Evolutionary conservation across 2,329 filamentous ascomycete species (phyloP).

Genomic region (Ascochyta koolunga): DNA sequence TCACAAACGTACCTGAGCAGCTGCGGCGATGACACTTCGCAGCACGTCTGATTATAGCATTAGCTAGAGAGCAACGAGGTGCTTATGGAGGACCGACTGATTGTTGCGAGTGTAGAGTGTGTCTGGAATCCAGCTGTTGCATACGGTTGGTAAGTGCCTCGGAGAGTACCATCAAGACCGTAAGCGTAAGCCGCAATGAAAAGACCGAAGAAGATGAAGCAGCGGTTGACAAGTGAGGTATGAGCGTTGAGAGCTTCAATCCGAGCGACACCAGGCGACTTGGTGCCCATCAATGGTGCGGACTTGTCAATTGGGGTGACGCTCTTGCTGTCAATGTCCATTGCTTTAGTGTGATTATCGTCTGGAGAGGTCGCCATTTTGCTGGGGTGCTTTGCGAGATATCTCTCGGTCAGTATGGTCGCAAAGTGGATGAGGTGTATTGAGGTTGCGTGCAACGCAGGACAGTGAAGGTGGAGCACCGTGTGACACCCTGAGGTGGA

Average conservation of each 20-base stretch:
- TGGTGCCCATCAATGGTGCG: constrained; percentile 27
- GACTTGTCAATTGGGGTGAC: constrained; percentile 4
- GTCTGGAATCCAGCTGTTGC: constrained; percentile 59
- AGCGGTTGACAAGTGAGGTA: constrained; percentile 59
- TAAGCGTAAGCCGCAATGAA: constrained; percentile 70
- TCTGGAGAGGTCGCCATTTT: not conserved
- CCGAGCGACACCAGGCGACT: constrained; percentile 61
- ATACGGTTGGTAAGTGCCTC: constrained; percentile 56
- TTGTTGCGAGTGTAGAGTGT: constrained; percentile 64
- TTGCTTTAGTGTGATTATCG: constrained; percentile 4
- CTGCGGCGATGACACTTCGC: constrained; percentile 64
- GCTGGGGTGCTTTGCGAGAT: not conserved
- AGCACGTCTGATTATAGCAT: constrained; percentile 48
- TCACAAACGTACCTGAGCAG: constrained; percentile 48
- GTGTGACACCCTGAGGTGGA: constrained; percentile 5
- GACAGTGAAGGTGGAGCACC: not conserved
- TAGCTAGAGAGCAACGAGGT: not conserved
- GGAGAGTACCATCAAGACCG: constrained; percentile 59
- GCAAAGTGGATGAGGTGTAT: not conserved
- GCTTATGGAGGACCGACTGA: constrained; percentile 47
- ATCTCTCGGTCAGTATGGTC: not conserved
- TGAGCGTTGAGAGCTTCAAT: constrained; percentile 63
- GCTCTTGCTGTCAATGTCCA: constrained; percentile 2
- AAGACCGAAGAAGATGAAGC: constrained; percentile 64
- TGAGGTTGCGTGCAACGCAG: not conserved